Evolutionary conservation across 331 rosid genomes (phyloP), one percentile per base, ranked within the genome.

Genomic region (Pyrus hybrid): DNA sequence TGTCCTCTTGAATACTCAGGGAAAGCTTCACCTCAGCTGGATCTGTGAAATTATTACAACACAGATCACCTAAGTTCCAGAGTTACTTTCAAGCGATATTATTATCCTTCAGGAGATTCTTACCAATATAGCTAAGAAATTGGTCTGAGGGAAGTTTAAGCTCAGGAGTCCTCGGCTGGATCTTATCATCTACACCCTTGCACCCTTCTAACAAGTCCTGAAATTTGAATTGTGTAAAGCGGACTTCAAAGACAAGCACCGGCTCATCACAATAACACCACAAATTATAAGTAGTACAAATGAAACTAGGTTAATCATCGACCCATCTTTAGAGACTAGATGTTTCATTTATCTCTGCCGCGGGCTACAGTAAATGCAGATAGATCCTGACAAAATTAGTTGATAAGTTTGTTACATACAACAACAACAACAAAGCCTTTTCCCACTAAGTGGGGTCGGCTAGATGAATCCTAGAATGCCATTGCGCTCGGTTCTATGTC

Each of bases 11-110:
- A 54, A 64, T 43, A 60, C 79, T 77, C 64, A 79, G 73, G 66
- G 87, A 84, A 83, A 86, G 89, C 71, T 77, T 85, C 73, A 85
- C 26, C 47, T 66, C 79, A 10, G 68, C 84, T 10, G 81, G 79
- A 78, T 66, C 91, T 82, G 85, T 37, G 61, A 80, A 65, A 72
- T 79, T 76, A 68, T 63, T 75, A 81, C 43, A 26, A 74, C 54
- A 58, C 45, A 65, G 43, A 66, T 66, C 54, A 22, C 28, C 65
- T 64, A 49, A 25, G 20, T 77, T 73, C 51, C 22, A 67, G 54
- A 56, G 22, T 71, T 76, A 49, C 63, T 71, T 79, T 47, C 62
- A 70, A 76, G 57, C 72, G 54, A 63, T 57, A 76, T 37, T 67
- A 45, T 74, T 53, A 43, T 58, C 22, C 78, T 64, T 77, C 29